Percentiles rank a stretch among this genome's conserved stretches.
Evolutionary conservation across 441 rosid species (phyloP).

Genomic region (Macaranga tanarius): DNA sequence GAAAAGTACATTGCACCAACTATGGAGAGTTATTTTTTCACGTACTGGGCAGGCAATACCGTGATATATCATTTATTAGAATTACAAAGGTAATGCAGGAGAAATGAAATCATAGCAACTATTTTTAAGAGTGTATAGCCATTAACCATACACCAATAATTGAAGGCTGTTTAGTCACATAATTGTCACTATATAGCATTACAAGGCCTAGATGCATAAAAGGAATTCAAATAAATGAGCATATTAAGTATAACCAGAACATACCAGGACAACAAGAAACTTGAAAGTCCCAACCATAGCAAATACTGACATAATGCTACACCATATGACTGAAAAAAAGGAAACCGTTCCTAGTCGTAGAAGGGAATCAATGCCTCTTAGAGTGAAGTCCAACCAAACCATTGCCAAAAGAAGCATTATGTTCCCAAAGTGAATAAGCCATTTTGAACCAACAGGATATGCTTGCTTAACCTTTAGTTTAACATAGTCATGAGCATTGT

Average conservation of each 20-base stretch:
- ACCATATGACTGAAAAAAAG: slow-evolving; percentile 82
- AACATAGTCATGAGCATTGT: slow-evolving; percentile 47
- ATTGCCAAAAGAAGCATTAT: slow-evolving; percentile 66
- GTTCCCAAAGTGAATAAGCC: slow-evolving; percentile 68
- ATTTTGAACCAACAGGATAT: slow-evolving; percentile 61
- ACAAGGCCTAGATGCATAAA: not conserved
- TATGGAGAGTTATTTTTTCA: not conserved
- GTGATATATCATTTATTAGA: too few species aligned
- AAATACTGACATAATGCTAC: slow-evolving; percentile 74
- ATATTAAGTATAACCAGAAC: slow-evolving; percentile 25
- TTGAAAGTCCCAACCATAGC: slow-evolving; percentile 74
- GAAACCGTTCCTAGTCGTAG: slow-evolving; percentile 84
- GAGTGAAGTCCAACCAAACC: slow-evolving; percentile 86
- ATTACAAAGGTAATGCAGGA: too few species aligned
- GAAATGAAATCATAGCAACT: not conserved
- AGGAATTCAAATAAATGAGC: not conserved
- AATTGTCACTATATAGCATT: not conserved
- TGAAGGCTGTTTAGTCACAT: slow-evolving; percentile 1
- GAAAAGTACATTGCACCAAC: not conserved
- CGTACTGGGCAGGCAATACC: not conserved
- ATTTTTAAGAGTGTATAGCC: not conserved
- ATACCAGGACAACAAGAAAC: slow-evolving; percentile 66
- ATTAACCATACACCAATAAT: not conserved
- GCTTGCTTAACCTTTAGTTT: slow-evolving; percentile 47
- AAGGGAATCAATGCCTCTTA: slow-evolving; percentile 87